These are phyloP conservation scores for Barnettozyma sp. DNA, from an alignment of 805 yeast genomes.

Conservation along the genomic window DNA sequence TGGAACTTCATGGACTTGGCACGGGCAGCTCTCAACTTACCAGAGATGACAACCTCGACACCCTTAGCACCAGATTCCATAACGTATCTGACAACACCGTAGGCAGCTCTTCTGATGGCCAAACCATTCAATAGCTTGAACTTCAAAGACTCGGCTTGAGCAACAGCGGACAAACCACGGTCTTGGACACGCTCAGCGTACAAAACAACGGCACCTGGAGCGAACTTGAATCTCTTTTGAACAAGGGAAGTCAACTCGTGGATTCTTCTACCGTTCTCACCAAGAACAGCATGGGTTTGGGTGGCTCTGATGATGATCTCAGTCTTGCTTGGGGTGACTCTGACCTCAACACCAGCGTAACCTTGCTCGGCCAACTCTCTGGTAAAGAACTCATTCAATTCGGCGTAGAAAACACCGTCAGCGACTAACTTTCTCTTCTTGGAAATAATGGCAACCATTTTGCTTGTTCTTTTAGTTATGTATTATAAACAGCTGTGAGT, in stretches of 20 bases:
- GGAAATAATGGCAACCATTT: conserved; percentile 52
- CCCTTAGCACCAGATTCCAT: conserved; percentile 99
- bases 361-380: conserved; percentile 99
- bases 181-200: conserved; percentile 99
- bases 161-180: conserved; percentile 99
- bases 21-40: conserved; percentile 99
- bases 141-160: conserved; percentile 98
- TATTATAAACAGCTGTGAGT: too few relatives aligned
- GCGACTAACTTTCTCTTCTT: conserved; percentile 99
- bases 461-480: conserved; percentile 8
- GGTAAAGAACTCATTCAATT: conserved; percentile 99
- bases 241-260: conserved; percentile 96
- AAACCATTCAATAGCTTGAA: conserved; percentile 97
- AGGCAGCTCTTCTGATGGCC: conserved; percentile 99
- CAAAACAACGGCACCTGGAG: conserved; percentile 87
- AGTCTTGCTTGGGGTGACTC: conserved; percentile 96
- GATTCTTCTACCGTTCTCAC: conserved; percentile 99
- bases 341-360: conserved; percentile 99
- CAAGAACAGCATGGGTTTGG: conserved; percentile 96
- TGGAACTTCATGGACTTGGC: conserved; percentile 99
- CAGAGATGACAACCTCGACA: conserved; percentile 99
- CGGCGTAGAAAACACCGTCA: conserved; percentile 99
- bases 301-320: conserved; percentile 99
- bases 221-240: conserved; percentile 97
- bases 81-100: conserved; percentile 99